Conservation (phyloP, 305 asterid genomes). For the Salvia sclarea region DNA sequence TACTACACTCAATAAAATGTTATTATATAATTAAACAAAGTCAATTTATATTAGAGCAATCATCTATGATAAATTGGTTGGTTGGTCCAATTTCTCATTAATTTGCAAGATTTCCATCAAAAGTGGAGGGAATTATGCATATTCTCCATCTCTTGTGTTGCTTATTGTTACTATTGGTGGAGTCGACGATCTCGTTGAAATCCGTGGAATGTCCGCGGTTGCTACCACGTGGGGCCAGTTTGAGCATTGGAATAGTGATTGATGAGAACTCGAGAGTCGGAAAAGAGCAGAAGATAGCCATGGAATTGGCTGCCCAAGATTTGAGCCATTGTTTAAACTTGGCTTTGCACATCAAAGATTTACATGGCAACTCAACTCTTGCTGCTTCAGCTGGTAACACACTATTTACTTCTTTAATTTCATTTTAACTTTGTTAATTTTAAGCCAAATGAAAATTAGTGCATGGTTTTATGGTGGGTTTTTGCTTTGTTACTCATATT, state of each 20-base stretch:
- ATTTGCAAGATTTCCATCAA: background rate
- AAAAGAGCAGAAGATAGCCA: slow-evolving; percentile 54
- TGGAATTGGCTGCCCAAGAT: slow-evolving; percentile 50
- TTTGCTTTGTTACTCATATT: no score
- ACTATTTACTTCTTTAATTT: no score
- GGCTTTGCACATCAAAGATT: slow-evolving; percentile 37
- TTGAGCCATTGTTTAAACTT: slow-evolving; percentile 38
- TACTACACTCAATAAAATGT: no score
- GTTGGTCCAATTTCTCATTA: background rate
- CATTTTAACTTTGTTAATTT: no score
- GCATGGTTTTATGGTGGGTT: no score
- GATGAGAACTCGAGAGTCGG: slow-evolving; percentile 48
- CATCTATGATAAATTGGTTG: background rate
- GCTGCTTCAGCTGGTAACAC: slow-evolving; percentile 48
- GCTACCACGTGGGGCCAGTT: background rate
- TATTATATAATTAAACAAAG: background rate
- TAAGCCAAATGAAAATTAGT: no score
- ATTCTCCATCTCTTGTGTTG: background rate
- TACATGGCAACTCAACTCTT: slow-evolving; percentile 35
- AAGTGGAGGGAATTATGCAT: background rate
- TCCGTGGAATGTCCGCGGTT: background rate
- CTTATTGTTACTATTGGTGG: background rate
- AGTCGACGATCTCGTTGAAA: slow-evolving; percentile 1
- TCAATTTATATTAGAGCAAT: background rate
- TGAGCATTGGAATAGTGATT: slow-evolving; percentile 44